Percentiles rank a stretch among this genome's conserved stretches.
Evolutionary conservation across 768 basidiomycete genomes (phyloP).

Genomic region (Crucibulum laeve): DNA sequence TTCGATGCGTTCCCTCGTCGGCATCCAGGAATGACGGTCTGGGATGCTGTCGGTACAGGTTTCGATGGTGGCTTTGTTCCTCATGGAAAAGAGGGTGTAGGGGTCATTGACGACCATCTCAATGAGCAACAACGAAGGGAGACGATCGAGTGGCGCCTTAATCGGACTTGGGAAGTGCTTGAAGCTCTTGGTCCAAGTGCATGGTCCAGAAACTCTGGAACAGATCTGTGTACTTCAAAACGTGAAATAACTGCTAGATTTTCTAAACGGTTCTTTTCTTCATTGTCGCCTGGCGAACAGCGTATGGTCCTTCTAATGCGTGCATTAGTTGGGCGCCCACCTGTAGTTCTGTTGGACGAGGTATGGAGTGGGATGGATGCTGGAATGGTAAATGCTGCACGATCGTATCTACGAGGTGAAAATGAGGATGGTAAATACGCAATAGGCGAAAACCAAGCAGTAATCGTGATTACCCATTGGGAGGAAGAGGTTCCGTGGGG

Average conservation of each 20-base stretch:
- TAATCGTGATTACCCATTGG: constrained; percentile 88
- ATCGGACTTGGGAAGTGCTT: constrained; percentile 52
- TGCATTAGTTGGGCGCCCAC: constrained; percentile 72
- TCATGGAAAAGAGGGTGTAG: constrained; percentile 35
- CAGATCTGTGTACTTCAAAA: constrained; percentile 1
- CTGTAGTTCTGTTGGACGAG: constrained; percentile 84
- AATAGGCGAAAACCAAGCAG: constrained; percentile 58
- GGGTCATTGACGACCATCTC: constrained; percentile 33
- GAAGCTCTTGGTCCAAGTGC: constrained; percentile 54
- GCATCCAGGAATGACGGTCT: constrained; percentile 54
- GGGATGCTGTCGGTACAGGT: constrained; percentile 83
- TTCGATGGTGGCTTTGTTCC: constrained; percentile 83
- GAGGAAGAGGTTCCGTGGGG: constrained; percentile 90
- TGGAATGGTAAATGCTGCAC: constrained; percentile 62
- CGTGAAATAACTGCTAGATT: constrained; percentile 33
- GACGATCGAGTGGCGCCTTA: constrained; percentile 28
- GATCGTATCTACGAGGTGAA: constrained; percentile 53
- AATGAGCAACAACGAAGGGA: constrained; percentile 18
- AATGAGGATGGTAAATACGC: constrained; percentile 28
- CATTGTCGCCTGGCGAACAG: constrained; percentile 72
- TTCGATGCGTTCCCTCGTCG: constrained; percentile 86
- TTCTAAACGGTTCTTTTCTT: constrained; percentile 49
- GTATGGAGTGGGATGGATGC: constrained; percentile 93
- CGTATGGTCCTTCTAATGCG: constrained; percentile 80
- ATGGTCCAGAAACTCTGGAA: constrained; percentile 29